Percentiles rank a stretch among this genome's conserved stretches.
These are phyloP conservation scores for Starmerella stigmatis DNA, from an alignment of 805 yeast species.

Conservation along the genomic window DNA sequence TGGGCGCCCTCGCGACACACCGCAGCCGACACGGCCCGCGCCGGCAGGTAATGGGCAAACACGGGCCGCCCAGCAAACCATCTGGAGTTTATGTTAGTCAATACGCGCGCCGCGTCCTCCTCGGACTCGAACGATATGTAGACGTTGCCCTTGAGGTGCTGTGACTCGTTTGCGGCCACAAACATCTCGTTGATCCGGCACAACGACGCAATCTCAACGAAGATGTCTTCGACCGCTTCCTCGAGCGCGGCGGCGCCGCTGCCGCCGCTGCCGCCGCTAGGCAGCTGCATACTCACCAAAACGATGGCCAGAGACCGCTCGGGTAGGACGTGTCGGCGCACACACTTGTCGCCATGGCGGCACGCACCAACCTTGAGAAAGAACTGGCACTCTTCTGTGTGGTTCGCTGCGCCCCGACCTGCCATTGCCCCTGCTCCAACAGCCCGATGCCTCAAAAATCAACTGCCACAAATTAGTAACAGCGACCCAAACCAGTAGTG, in stretches of 20 bases:
- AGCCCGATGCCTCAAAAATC: no score
- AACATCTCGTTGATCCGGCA: constrained; percentile 51
- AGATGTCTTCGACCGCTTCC: constrained; percentile 63
- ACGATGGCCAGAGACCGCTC: constrained; percentile 12
- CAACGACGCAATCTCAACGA: constrained; percentile 44
- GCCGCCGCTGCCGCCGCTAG: constrained; percentile 34
- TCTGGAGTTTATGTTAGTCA: constrained; percentile 53
- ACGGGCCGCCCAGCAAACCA: constrained; percentile 79
- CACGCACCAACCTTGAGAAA: constrained; percentile 84
- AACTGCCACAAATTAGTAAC: no score
- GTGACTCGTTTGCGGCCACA: constrained; percentile 73
- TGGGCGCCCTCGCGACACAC: constrained; percentile 55
- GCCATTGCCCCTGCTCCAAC: background rate
- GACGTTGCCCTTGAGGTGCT: constrained; percentile 79
- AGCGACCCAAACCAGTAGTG: no score
- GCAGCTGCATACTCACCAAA: constrained; percentile 13
- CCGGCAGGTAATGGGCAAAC: constrained; percentile 73
- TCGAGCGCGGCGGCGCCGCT: no score
- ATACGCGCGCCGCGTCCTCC: constrained; percentile 51
- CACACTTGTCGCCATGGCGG: constrained; percentile 82
- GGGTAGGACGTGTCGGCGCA: constrained; percentile 37
- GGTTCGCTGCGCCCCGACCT: background rate
- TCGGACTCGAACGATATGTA: constrained; percentile 51
- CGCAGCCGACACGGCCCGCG: constrained; percentile 54
- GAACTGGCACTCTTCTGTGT: constrained; percentile 33